Evolutionary conservation across 805 yeast species (phyloP).

Genomic region (Tetrapisispora namnaoensis): DNA sequence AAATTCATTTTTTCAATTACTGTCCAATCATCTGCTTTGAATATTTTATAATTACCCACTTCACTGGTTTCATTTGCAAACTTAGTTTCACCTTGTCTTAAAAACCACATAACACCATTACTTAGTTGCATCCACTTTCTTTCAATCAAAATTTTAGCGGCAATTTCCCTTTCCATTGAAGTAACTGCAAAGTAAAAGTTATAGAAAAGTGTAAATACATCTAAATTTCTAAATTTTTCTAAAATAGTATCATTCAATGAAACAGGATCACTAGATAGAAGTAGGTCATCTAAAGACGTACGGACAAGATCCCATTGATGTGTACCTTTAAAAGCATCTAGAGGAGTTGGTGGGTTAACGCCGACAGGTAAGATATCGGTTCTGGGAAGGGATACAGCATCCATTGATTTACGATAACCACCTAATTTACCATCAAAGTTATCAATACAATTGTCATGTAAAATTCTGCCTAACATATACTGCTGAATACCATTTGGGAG

Average conservation of each 20-base stretch:
- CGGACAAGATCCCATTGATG: slow-evolving; percentile 29
- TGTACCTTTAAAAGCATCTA: slow-evolving; percentile 28
- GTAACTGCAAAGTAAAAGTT: slow-evolving; percentile 37
- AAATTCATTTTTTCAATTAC: slow-evolving; percentile 34
- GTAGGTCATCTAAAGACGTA: slow-evolving; percentile 8
- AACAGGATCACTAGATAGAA: background rate
- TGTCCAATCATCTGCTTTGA: slow-evolving; percentile 37
- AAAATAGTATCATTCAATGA: slow-evolving; percentile 10
- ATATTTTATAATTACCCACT: slow-evolving; percentile 36
- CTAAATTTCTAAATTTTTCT: slow-evolving; percentile 23
- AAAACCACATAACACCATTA: slow-evolving; percentile 31
- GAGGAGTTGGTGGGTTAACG: slow-evolving; percentile 28
- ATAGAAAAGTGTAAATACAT: slow-evolving; percentile 33
- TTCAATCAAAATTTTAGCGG: slow-evolving; percentile 26
- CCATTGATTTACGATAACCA: slow-evolving; percentile 24
- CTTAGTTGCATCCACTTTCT: slow-evolving; percentile 33
- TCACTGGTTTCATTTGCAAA: slow-evolving; percentile 33
- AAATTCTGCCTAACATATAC: slow-evolving; percentile 23
- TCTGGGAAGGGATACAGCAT: slow-evolving; percentile 20
- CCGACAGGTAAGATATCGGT: slow-evolving; percentile 19
- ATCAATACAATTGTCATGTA: slow-evolving; percentile 16
- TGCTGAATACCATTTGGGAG: slow-evolving; percentile 30
- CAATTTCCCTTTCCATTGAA: slow-evolving; percentile 33
- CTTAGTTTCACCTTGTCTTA: slow-evolving; percentile 32
- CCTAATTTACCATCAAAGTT: slow-evolving; percentile 19